phyloP scores from a whole-genome alignment of 148 eudicot genomes.

The Amaranthus cruentus region DNA sequence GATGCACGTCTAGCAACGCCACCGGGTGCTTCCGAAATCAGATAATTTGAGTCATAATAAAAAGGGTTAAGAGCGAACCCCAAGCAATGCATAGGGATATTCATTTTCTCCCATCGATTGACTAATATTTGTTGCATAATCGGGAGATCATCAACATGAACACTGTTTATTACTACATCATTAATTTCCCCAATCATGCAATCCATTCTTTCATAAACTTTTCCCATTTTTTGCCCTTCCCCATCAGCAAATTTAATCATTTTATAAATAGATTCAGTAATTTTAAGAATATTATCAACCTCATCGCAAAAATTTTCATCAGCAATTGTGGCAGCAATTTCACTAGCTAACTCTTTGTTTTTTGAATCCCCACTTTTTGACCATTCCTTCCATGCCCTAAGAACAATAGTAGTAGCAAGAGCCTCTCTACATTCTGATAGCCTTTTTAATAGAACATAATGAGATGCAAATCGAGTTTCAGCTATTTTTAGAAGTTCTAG shows the following conservation, averaged over 20 bases:
- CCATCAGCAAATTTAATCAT: slow-evolving; percentile 25
- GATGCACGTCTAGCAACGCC: neutral
- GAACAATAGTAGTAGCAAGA: slow-evolving; percentile 1
- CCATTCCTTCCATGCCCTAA: slow-evolving; percentile 18
- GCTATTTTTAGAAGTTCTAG: slow-evolving; percentile 26
- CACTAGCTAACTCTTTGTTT: neutral
- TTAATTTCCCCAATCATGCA: slow-evolving; percentile 23
- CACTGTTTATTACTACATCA: slow-evolving; percentile 9
- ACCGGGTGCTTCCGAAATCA: neutral
- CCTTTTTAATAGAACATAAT: slow-evolving; percentile 16
- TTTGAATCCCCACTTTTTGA: neutral
- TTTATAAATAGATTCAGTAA: slow-evolving; percentile 18
- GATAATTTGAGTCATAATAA: neutral
- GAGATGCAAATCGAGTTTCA: slow-evolving; percentile 28
- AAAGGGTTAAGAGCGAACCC: neutral
- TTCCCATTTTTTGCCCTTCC: slow-evolving; percentile 25
- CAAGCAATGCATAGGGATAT: slow-evolving; percentile 1
- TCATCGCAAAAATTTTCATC: slow-evolving; percentile 21
- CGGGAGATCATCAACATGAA: neutral
- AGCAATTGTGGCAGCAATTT: neutral
- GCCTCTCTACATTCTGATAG: slow-evolving; percentile 17
- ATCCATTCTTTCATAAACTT: slow-evolving; percentile 32
- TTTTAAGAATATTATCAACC: neutral
- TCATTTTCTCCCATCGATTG: slow-evolving; percentile 19
- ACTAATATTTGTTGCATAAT: slow-evolving; percentile 14